A percentile compares a stretch with the other conserved stretches of the same genome.
These are phyloP conservation scores for Lactifluus subvellereus DNA, from an alignment of 768 basidiomycete genomes.

Conservation along the genomic window DNA sequence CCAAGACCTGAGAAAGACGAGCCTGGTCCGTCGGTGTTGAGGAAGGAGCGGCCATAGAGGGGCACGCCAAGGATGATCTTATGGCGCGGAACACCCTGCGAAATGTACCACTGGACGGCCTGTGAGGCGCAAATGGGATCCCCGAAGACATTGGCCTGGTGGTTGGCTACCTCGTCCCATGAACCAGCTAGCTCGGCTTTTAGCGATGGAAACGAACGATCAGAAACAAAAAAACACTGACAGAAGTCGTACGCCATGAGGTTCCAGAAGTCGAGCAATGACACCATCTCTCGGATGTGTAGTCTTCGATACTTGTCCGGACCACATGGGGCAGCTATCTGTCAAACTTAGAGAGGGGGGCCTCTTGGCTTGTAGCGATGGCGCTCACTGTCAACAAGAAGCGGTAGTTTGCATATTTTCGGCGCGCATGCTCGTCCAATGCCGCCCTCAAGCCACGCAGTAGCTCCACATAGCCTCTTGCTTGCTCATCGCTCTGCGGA, in stretches of 20 bases:
- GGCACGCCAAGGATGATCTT: conserved; percentile 92
- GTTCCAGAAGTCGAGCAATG: conserved; percentile 92
- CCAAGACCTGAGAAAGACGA: conserved; percentile 76
- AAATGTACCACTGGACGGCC: conserved; percentile 64
- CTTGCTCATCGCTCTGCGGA: conserved; percentile 71
- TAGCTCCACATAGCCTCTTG: conserved; percentile 77
- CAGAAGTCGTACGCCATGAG: conserved; percentile 91
- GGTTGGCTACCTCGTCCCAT: conserved; percentile 63
- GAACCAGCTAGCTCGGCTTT: conserved; percentile 51
- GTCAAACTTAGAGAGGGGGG: conserved; percentile 17
- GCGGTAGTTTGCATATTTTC: conserved; percentile 53
- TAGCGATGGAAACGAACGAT: conserved; percentile 10
- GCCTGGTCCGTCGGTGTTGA: conserved; percentile 79
- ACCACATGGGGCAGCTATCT: conserved; percentile 94
- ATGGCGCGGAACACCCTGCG: conserved; percentile 62
- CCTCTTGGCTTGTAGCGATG: not conserved
- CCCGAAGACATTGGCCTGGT: conserved; percentile 84
- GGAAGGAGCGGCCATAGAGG: conserved; percentile 89
- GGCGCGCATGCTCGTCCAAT: conserved; percentile 70
- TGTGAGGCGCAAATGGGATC: conserved; percentile 56
- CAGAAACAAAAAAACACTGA: conserved; percentile 30
- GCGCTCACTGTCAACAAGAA: conserved; percentile 68
- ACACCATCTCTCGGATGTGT: conserved; percentile 77
- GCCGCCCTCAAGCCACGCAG: conserved; percentile 68
- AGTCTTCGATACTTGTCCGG: conserved; percentile 79